These are phyloP conservation scores for Apiotrichum akiyoshidainum DNA, from an alignment of 1,284 basidiomycete species.

Conservation along the genomic window DNA sequence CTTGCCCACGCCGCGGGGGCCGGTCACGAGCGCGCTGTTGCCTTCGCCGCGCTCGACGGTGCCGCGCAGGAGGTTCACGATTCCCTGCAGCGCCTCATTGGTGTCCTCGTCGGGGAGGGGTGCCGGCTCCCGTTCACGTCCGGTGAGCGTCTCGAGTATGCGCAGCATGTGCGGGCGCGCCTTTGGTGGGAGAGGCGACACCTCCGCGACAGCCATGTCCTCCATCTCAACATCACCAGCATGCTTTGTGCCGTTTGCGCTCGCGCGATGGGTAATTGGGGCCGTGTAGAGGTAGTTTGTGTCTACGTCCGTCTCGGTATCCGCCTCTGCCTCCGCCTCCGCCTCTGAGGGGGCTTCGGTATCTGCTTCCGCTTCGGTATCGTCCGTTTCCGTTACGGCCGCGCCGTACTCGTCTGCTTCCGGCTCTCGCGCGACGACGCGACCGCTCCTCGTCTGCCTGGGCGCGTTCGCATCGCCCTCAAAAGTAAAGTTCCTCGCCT, in stretches of 20 bases:
- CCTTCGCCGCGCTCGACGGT: slow-evolving; percentile 77
- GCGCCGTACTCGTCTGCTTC: slow-evolving; percentile 28
- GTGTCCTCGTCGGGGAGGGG: slow-evolving; percentile 39
- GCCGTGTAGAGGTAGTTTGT: too few relatives aligned
- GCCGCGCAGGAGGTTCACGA: slow-evolving; percentile 65
- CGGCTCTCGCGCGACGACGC: slow-evolving; percentile 23
- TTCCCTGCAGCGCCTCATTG: slow-evolving; percentile 44
- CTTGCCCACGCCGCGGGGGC: slow-evolving; percentile 79
- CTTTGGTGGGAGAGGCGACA: slow-evolving; percentile 14
- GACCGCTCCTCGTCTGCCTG: slow-evolving; percentile 42
- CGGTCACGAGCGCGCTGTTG: slow-evolving; percentile 80
- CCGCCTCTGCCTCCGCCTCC: background rate
- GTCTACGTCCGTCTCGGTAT: background rate
- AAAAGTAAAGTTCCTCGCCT: slow-evolving; percentile 49
- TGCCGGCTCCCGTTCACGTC: slow-evolving; percentile 19
- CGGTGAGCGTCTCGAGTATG: slow-evolving; percentile 37
- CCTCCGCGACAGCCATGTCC: background rate
- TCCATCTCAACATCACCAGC: background rate
- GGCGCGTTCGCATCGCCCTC: slow-evolving; percentile 46
- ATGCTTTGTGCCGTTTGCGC: too few relatives aligned
- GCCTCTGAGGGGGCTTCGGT: too few relatives aligned
- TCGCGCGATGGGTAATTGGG: too few relatives aligned
- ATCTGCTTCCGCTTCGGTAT: slow-evolving; percentile 5
- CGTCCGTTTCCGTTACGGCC: slow-evolving; percentile 13
- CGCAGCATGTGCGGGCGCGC: slow-evolving; percentile 24